These are phyloP conservation scores for Neonectria neomacrospora DNA, from an alignment of 2,329 filamentous ascomycete genomes.

Conservation along the genomic window DNA sequence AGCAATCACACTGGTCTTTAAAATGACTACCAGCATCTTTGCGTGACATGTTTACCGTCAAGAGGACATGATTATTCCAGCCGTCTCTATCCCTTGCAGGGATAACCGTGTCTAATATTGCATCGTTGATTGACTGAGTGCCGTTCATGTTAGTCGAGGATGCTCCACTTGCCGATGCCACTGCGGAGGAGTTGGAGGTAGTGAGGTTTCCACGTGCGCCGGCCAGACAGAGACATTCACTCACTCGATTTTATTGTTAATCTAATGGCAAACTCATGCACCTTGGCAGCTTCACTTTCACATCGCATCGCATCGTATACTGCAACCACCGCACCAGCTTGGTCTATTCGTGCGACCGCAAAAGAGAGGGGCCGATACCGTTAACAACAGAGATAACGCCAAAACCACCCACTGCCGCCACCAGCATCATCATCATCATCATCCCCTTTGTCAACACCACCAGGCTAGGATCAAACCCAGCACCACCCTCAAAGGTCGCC, in stretches of 20 bases:
- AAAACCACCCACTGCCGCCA: too few relatives aligned
- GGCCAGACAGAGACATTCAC: background rate
- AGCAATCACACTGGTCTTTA: background rate
- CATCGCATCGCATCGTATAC: background rate
- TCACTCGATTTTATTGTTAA: background rate
- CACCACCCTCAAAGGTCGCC: background rate
- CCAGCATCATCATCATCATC: too few relatives aligned
- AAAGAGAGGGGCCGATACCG: background rate
- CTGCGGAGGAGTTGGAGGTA: background rate
- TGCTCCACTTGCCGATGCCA: background rate
- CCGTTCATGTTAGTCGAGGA: background rate
- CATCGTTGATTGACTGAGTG: background rate
- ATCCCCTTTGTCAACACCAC: too few relatives aligned
- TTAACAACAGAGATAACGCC: background rate
- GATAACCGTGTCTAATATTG: too few relatives aligned
- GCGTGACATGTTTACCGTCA: too few relatives aligned
- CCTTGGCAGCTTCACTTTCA: background rate
- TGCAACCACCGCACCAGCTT: background rate
- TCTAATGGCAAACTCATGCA: background rate
- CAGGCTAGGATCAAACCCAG: background rate
- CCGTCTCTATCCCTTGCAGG: background rate
- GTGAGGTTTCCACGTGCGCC: background rate
- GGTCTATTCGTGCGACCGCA: background rate
- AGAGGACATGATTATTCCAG: background rate
- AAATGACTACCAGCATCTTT: background rate